Conservation (phyloP, 106 monocot genomes). For the Phalaenopsis equestris region DNA sequence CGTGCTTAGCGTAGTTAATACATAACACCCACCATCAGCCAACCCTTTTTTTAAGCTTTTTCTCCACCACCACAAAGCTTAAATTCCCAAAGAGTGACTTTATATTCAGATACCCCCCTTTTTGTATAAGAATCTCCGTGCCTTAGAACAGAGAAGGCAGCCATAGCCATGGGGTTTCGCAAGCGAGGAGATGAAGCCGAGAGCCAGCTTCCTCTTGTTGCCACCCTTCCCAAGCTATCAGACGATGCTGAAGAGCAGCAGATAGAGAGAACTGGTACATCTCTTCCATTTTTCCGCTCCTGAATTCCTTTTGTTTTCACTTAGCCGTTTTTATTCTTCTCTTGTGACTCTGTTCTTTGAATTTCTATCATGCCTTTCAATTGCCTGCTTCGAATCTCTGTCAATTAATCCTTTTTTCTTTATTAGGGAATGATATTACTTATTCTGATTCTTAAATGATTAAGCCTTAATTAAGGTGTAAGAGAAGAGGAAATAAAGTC, state of each 20-base stretch:
- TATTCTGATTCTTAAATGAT: not conserved
- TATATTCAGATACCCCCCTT: no score
- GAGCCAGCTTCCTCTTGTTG: not conserved
- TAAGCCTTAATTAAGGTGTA: no score
- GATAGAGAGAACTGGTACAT: not conserved
- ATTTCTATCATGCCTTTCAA: not conserved
- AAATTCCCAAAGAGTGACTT: no score
- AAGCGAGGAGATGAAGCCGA: not conserved
- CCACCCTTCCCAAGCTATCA: not conserved
- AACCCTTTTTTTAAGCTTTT: no score
- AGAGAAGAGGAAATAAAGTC: no score
- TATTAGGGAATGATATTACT: not conserved
- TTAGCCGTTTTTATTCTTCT: not conserved
- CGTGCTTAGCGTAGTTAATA: no score
- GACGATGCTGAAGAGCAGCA: not conserved
- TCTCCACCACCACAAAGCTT: no score
- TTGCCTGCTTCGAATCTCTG: not conserved
- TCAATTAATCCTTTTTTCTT: not conserved
- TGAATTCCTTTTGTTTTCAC: no score
- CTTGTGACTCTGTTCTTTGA: not conserved
- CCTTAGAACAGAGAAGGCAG: not conserved
- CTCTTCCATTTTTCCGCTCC: no score
- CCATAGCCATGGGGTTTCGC: not conserved
- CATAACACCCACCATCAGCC: no score
- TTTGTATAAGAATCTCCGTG: no score